These are phyloP conservation scores for Starmerella sp. DNA, from an alignment of 805 yeast genomes.

Conservation along the genomic window DNA sequence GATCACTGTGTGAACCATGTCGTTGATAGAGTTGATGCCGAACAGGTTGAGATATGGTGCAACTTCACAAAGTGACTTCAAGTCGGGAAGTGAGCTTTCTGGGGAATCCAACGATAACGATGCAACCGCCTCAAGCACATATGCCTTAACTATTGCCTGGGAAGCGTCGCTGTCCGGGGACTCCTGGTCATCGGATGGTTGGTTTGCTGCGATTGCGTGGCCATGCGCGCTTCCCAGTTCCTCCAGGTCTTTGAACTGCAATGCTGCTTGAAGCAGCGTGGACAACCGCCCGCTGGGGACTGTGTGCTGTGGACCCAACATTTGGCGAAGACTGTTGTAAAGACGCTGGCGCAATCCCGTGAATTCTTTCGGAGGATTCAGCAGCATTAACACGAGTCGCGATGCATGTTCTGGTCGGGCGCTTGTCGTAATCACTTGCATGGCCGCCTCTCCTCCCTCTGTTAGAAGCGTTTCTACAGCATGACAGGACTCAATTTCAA, in stretches of 20 bases:
- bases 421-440: not conserved
- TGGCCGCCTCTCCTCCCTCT: not conserved
- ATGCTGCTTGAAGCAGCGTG: not conserved
- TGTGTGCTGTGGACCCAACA: not conserved
- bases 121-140: not conserved
- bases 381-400: not conserved
- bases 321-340: not conserved
- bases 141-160: not conserved
- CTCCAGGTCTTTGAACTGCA: not conserved
- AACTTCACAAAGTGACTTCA: not conserved
- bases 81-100: not conserved
- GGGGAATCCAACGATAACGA: not conserved
- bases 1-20: not conserved
- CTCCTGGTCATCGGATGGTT: not conserved
- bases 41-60: not conserved
- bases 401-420: not conserved
- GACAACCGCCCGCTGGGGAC: not conserved
- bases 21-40: not conserved
- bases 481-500: constrained; percentile 1
- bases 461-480: not conserved
- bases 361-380: not conserved
- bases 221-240: not conserved
- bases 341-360: not conserved
- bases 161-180: not conserved
- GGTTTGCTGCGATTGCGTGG: not conserved